A percentile compares a stretch with the other conserved stretches of the same genome.
phyloP scores from a whole-genome alignment of 1,284 basidiomycete genomes.

The Tremellales sp. region DNA sequence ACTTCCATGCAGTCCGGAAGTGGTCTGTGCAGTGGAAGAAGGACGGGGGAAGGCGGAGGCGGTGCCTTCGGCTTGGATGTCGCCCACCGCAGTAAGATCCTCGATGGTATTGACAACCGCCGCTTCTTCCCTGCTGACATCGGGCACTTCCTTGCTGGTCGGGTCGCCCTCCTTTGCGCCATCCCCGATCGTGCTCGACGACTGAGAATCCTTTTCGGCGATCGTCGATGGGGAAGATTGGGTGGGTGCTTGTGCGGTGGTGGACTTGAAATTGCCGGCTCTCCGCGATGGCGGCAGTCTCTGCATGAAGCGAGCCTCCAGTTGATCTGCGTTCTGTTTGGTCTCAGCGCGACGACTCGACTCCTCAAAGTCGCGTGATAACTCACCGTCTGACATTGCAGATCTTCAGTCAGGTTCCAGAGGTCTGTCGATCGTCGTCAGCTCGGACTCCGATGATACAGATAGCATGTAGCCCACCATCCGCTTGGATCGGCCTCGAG shows the following conservation, averaged over 20 bases:
- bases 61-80: too few relatives aligned
- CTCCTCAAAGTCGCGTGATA: not conserved
- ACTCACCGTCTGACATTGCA: slow-evolving; percentile 14
- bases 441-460: not conserved
- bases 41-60: too few relatives aligned
- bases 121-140: not conserved
- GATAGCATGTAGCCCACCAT: slow-evolving; percentile 7
- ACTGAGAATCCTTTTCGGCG: not conserved
- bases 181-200: not conserved
- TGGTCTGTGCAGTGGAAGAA: too few relatives aligned
- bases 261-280: not conserved
- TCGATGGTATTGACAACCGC: too few relatives aligned
- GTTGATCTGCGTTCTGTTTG: slow-evolving; percentile 9
- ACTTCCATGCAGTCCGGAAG: too few relatives aligned
- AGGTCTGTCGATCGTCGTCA: slow-evolving; percentile 7
- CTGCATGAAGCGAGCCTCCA: slow-evolving; percentile 5
- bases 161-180: not conserved
- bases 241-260: too few relatives aligned
- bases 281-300: slow-evolving; percentile 1
- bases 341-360: not conserved
- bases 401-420: slow-evolving; percentile 15
- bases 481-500: slow-evolving; percentile 15
- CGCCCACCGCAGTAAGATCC: too few relatives aligned
- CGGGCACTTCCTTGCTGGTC: not conserved
- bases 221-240: not conserved